These are phyloP conservation scores for Candida oleophila DNA, from an alignment of 805 yeast species.

Conservation along the genomic window DNA sequence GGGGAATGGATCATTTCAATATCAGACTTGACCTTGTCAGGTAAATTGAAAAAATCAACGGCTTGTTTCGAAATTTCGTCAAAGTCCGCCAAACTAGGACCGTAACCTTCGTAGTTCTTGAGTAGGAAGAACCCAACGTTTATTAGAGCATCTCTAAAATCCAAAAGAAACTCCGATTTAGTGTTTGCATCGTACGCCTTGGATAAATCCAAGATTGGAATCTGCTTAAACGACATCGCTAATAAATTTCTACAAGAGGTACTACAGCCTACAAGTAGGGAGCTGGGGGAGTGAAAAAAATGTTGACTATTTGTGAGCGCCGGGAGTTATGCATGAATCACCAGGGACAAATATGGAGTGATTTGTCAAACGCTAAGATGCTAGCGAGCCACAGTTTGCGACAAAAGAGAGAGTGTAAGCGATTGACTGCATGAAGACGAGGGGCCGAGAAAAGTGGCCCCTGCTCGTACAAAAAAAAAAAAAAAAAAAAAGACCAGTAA, in stretches of 20 bases:
- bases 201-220: constrained; percentile 47
- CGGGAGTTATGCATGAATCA: no score
- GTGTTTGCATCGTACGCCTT: constrained; percentile 41
- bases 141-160: constrained; percentile 46
- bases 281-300: no score
- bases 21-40: constrained; percentile 42
- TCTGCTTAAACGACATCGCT: constrained; percentile 33
- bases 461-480: no score
- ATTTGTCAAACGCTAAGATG: no score
- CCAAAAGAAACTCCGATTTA: constrained; percentile 42
- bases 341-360: no score
- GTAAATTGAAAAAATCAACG: constrained; percentile 44
- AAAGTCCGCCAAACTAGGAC: constrained; percentile 42
- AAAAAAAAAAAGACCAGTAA: no score
- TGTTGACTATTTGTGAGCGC: no score
- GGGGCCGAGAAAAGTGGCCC: no score
- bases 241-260: not conserved
- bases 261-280: no score
- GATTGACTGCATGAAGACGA: no score
- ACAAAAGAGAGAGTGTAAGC: no score
- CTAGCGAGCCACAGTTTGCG: no score
- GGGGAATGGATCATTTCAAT: constrained; percentile 56
- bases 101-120: constrained; percentile 33
- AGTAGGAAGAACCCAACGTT: constrained; percentile 56
- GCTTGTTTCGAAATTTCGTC: constrained; percentile 38